Base-by-base conservation (phyloP, 2,329 filamentous ascomycete genomes). In the Arthrobotrys musiformis region DNA sequence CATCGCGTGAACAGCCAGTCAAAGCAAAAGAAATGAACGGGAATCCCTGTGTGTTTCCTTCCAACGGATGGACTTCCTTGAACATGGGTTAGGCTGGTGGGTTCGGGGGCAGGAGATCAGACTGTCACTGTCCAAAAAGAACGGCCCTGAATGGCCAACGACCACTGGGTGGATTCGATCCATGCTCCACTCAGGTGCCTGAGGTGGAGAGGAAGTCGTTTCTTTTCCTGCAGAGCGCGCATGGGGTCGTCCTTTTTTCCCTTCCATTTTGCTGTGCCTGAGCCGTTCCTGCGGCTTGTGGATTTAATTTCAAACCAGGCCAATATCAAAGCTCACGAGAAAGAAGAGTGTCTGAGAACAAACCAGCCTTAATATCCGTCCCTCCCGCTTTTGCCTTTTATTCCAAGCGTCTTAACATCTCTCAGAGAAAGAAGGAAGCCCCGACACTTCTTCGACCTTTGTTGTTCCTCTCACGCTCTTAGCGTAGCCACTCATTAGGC, bases 241-340 rank as follows among this genome's bases (percentile, higher is more conserved):
- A 70, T 69, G 64, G 66, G 58, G 63, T 30, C 8, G 37, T 17
- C 54, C 26, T 37, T 56, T 56, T 58, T 24, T 37, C 46, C 33
- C 61, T 69, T 75, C 63, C 70, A 54, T 75, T 56, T 64, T 56
- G 46, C 46, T 70, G 64, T 70, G 48, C 56, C 64, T 58, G 64
- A 76, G 72, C 72, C 72, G 72, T 76, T 76, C 72, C 72, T 76
- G 72, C 72, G 72, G 72, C 64, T 69, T 76, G 72, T 76, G 72
- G 72, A 68, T 76, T 66, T 76, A 76, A 76, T 76, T 76, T 76
- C 72, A 66, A 76, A 69, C 72, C 37, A 76, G 72, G 58, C 58
- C 64, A 76, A 76, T 76, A 76, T 70, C 64, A 70, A 75, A 64
- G 68, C 56, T 69, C 64, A 70, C 46, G 35, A 67, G 64, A 69